These are phyloP conservation scores for Sarocladiaceae sp. DNA, from an alignment of 2,329 filamentous ascomycete genomes.

Conservation along the genomic window DNA sequence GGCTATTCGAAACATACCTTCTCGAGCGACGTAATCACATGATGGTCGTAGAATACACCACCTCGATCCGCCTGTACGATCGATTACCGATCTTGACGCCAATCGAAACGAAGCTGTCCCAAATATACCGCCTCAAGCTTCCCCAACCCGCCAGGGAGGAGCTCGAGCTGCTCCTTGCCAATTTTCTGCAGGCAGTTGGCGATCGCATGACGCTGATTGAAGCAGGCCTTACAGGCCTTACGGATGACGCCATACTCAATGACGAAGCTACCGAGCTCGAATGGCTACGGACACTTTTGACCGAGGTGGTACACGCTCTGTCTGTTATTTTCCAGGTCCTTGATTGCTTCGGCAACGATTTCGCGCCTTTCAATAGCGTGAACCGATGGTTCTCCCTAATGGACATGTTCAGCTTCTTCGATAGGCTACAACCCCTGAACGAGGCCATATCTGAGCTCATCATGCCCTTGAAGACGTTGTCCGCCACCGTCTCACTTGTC, in stretches of 20 bases:
- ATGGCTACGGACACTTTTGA: slow-evolving; percentile 60
- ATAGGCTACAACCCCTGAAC: slow-evolving; percentile 46
- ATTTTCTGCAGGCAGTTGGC: slow-evolving; percentile 43
- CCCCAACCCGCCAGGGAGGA: slow-evolving; percentile 25
- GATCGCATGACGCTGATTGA: slow-evolving; percentile 46
- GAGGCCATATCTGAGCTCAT: slow-evolving; percentile 46
- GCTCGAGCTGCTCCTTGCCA: slow-evolving; percentile 41
- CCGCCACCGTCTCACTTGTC: slow-evolving; percentile 65
- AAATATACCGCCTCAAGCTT: slow-evolving; percentile 25
- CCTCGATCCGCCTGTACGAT: slow-evolving; percentile 42
- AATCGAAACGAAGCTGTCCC: slow-evolving; percentile 21
- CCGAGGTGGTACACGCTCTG: slow-evolving; percentile 70
- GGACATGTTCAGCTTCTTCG: slow-evolving; percentile 65
- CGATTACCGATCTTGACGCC: slow-evolving; percentile 30
- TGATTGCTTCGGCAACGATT: slow-evolving; percentile 49
- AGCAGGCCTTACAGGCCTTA: slow-evolving; percentile 44
- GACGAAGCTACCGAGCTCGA: slow-evolving; percentile 51
- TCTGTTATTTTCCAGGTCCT: slow-evolving; percentile 71
- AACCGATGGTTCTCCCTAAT: slow-evolving; percentile 74
- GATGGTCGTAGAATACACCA: slow-evolving; percentile 56
- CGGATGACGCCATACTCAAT: slow-evolving; percentile 42
- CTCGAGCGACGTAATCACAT: slow-evolving; percentile 66
- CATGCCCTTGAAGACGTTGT: slow-evolving; percentile 63
- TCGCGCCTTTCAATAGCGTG: slow-evolving; percentile 56
- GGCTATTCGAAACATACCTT: slow-evolving; percentile 69